A percentile compares a stretch with the other conserved stretches of the same genome.
phyloP scores from a whole-genome alignment of 176 grass and related monocot genomes.

The Chrysopogon serrulatus region DNA sequence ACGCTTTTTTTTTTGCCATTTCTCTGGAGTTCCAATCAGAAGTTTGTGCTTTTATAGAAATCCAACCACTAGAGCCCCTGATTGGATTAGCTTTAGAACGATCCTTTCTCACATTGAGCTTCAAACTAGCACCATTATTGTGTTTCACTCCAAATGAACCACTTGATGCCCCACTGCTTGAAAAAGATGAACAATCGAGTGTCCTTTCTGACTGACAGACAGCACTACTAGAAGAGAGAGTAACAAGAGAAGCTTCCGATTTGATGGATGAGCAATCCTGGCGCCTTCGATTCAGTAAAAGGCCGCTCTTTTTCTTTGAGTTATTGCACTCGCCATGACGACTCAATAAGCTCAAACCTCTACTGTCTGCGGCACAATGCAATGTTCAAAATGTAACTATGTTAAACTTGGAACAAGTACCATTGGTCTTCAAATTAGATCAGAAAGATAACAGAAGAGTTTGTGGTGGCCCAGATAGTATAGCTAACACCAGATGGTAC shows the following conservation, averaged over 20 bases:
- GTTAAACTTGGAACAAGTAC: background rate
- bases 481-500: slow-evolving; percentile 16
- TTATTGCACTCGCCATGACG: slow-evolving; percentile 41
- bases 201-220: slow-evolving; percentile 17
- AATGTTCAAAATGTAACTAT: slow-evolving; percentile 9
- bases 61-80: slow-evolving; percentile 59
- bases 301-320: slow-evolving; percentile 24
- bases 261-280: slow-evolving; percentile 47
- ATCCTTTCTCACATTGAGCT: slow-evolving; percentile 50
- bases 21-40: slow-evolving; percentile 45
- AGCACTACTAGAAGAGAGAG: slow-evolving; percentile 50
- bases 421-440: background rate
- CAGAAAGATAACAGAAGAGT: background rate
- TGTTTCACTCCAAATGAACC: slow-evolving; percentile 47
- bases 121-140: slow-evolving; percentile 44
- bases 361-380: slow-evolving; percentile 36
- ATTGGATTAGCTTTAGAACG: slow-evolving; percentile 47
- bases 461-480: background rate
- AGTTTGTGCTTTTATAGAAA: slow-evolving; percentile 63
- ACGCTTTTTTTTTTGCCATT: slow-evolving; percentile 52
- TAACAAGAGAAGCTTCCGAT: slow-evolving; percentile 51
- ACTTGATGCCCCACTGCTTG: slow-evolving; percentile 47
- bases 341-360: slow-evolving; percentile 32
- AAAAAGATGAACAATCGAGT: slow-evolving; percentile 44
- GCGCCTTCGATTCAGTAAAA: slow-evolving; percentile 36